phyloP scores from a whole-genome alignment of 257 asterid species.

The Primulina eburnea region DNA sequence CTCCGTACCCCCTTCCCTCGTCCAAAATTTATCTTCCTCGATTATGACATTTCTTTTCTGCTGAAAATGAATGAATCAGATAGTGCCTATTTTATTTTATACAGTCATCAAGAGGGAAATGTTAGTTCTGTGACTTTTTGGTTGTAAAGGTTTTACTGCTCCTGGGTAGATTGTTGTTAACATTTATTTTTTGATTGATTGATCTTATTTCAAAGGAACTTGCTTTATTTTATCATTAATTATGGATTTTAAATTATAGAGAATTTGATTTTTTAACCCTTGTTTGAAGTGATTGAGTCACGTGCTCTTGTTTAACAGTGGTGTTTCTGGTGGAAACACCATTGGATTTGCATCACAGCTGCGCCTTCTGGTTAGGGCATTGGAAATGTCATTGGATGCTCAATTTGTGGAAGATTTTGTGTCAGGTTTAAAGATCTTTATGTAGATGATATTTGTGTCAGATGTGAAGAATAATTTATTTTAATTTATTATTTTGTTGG shows the following conservation, averaged over 20 bases:
- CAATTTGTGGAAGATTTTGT: constrained; percentile 83
- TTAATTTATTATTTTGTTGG: not conserved
- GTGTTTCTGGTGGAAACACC: constrained; percentile 43
- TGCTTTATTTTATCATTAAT: not conserved
- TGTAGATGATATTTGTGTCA: constrained; percentile 17
- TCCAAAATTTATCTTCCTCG: too few relatives aligned
- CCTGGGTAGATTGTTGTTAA: too few relatives aligned
- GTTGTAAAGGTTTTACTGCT: too few relatives aligned
- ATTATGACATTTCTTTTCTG: too few relatives aligned
- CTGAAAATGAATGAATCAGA: too few relatives aligned
- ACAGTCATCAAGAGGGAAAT: too few relatives aligned
- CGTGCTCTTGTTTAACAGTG: constrained; percentile 45
- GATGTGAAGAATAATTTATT: constrained; percentile 17
- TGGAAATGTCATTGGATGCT: constrained; percentile 65
- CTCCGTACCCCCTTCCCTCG: too few relatives aligned
- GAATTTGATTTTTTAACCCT: constrained; percentile 18
- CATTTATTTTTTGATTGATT: constrained; percentile 4
- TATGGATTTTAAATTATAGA: constrained; percentile 10
- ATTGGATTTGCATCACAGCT: constrained; percentile 84
- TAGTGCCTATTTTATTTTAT: too few relatives aligned
- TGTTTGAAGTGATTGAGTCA: constrained; percentile 24
- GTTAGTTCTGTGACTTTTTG: too few relatives aligned
- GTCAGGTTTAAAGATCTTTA: constrained; percentile 51
- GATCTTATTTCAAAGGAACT: constrained; percentile 2
- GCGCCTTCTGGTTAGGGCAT: constrained; percentile 62